Base-by-base conservation (phyloP, 495 filamentous ascomycete species). In the Penicillium diatomitis region DNA sequence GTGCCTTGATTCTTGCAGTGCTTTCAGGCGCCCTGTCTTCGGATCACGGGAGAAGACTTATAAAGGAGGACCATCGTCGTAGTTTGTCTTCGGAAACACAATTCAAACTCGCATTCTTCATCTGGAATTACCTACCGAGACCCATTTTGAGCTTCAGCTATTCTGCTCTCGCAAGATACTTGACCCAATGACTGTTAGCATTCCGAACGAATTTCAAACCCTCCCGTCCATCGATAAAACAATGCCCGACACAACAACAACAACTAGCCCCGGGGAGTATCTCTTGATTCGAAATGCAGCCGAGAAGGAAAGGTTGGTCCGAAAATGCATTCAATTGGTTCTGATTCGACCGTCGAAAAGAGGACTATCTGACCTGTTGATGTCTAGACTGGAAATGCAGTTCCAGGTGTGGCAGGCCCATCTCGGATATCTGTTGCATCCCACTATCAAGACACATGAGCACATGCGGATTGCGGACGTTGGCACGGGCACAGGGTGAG, bases 401-500 rank as follows among this genome's bases (percentile, higher is more conserved):
- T 46, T 29, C 27, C 35, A 36, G 28, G 32, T 34, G 10, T 46
- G 32, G 44, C 32, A 46, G 34, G 44, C 44, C 20, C 35, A 37
- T 6, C 35, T 46, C 5, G 50, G 50, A 0, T 48, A 53, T 6
- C 46, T 44, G 0, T 2, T 53, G 27, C 50, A 53, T 31, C 50
- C 50, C 11, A 11, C 33, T 20, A 53, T 53, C 11, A 33, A 34
- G 12, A 11, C 7, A 4, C 20, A 45, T 20, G 28, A 36, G 28
- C 20, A 10, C 27, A 48, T 53, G 40, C 36, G 45, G 3, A 36
- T 48, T 33, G 50, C 41, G 40, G 50, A 53, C 41, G 46, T 48
- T 37, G 50, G 50, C 5, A 48, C 40, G 28, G 46, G 50, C 6
- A 53, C 50, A 20, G 50, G 46, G 50, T 53, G 32, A 41, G 46